Percentiles rank a stretch among this genome's conserved stretches.
Evolutionary conservation across 2,329 filamentous ascomycete species (phyloP).

Genomic region (Clonostachys solani): DNA sequence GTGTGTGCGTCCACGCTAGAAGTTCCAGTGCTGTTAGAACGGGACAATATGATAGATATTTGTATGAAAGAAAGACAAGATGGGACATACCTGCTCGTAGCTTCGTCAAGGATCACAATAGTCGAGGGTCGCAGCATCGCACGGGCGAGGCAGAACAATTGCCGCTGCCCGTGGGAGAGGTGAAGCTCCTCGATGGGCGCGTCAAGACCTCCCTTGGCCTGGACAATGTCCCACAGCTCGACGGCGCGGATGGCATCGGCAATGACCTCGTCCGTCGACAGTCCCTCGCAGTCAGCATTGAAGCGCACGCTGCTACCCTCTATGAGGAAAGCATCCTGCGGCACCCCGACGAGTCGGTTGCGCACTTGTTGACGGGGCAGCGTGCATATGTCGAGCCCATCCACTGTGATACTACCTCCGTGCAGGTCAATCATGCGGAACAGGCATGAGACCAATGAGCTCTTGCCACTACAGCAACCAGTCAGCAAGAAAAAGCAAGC

Average conservation of each 20-base stretch:
- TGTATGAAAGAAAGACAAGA: not conserved
- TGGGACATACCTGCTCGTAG: constrained; percentile 17
- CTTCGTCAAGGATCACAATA: constrained; percentile 28
- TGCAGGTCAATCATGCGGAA: constrained; percentile 31
- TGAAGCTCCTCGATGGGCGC: constrained; percentile 19
- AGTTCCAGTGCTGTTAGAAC: not conserved
- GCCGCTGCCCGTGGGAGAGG: constrained; percentile 40
- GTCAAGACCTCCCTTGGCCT: constrained; percentile 28
- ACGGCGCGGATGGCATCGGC: constrained; percentile 37
- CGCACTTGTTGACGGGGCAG: constrained; percentile 18
- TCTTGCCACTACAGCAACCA: constrained; percentile 36
- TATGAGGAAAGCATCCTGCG: constrained; percentile 47
- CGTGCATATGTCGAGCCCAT: constrained; percentile 29
- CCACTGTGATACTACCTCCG: constrained; percentile 35
- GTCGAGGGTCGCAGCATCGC: constrained; percentile 28
- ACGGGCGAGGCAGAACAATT: constrained; percentile 38
- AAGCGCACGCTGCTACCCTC: constrained; percentile 33
- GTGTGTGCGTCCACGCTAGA: constrained; percentile 7
- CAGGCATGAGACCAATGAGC: constrained; percentile 18
- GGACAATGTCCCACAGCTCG: constrained; percentile 35
- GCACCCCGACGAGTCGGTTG: constrained; percentile 30
- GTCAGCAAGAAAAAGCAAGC: not conserved
- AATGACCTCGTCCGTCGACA: constrained; percentile 13
- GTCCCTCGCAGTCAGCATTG: constrained; percentile 38
- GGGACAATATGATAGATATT: not conserved